Conservation (phyloP, 257 asterid species). For the Gentiana straminea region DNA sequence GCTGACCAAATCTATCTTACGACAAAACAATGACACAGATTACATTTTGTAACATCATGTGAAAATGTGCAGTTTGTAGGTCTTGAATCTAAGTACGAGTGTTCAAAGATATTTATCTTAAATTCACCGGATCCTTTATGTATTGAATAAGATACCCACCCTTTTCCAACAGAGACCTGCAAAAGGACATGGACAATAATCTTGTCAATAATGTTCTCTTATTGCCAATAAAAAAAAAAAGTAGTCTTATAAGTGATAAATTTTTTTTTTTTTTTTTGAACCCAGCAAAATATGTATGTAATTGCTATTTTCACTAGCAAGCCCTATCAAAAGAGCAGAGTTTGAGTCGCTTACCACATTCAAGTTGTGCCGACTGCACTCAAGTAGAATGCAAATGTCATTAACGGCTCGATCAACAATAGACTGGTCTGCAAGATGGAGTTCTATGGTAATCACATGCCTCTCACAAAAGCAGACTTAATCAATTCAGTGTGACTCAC, state of each 20-base stretch:
- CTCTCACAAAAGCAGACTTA: not conserved
- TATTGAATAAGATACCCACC: constrained; percentile 42
- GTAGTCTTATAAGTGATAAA: not conserved
- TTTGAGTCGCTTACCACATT: constrained; percentile 51
- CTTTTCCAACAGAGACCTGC: constrained; percentile 97
- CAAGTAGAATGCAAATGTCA: constrained; percentile 78
- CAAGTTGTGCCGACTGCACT: constrained; percentile 88
- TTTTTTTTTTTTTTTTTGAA: not conserved
- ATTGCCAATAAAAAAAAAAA: not conserved
- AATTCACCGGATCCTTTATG: too few relatives aligned
- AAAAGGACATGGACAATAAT: constrained; percentile 16
- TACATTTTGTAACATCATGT: not conserved
- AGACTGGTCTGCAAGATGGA: constrained; percentile 54
- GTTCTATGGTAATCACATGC: constrained; percentile 8
- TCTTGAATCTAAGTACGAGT: too few relatives aligned
- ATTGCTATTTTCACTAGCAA: not conserved
- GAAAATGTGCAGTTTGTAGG: not conserved
- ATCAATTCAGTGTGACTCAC: too few relatives aligned
- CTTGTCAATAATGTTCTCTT: constrained; percentile 7
- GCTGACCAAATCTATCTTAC: too few relatives aligned
- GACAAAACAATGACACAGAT: not conserved
- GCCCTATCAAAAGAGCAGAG: not conserved
- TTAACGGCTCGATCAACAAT: constrained; percentile 83
- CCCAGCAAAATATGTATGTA: too few relatives aligned
- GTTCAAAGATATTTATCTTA: too few relatives aligned